Conservation (phyloP, 345 rosid genomes). For the Alliaria petiolata region DNA sequence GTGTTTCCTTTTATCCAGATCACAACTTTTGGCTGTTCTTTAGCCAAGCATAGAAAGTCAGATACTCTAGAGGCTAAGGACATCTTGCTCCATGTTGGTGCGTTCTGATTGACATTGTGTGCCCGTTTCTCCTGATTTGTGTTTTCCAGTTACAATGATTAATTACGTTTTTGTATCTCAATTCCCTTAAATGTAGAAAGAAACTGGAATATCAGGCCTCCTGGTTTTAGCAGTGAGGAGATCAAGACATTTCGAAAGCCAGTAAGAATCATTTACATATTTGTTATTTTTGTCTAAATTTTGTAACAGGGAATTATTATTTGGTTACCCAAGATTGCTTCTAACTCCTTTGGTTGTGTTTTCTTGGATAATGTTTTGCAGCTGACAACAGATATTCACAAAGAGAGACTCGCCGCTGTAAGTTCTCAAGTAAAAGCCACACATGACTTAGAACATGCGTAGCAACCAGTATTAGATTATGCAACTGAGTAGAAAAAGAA, state of each 20-base stretch:
- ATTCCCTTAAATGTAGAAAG: slow-evolving; percentile 56
- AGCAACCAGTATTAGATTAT: not conserved
- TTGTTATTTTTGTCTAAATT: not conserved
- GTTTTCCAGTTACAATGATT: not conserved
- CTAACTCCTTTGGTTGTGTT: slow-evolving; percentile 9
- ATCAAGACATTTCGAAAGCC: slow-evolving; percentile 80
- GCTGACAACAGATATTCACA: slow-evolving; percentile 75
- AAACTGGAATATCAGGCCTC: slow-evolving; percentile 88
- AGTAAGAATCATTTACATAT: slow-evolving; percentile 38
- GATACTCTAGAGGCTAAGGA: slow-evolving; percentile 93
- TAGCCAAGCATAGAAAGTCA: slow-evolving; percentile 96
- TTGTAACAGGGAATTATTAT: not conserved
- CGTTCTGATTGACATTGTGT: slow-evolving; percentile 31
- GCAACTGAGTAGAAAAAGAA: not conserved
- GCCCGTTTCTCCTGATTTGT: not conserved
- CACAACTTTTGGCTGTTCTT: slow-evolving; percentile 90
- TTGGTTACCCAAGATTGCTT: not conserved
- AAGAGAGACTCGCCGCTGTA: slow-evolving; percentile 83
- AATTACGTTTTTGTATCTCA: not conserved
- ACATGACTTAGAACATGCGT: not conserved
- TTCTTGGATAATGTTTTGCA: slow-evolving; percentile 34
- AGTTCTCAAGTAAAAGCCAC: slow-evolving; percentile 29
- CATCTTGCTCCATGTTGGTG: slow-evolving; percentile 92
- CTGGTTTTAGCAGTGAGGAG: slow-evolving; percentile 89
- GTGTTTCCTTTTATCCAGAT: slow-evolving; percentile 43